phyloP scores from a whole-genome alignment of 2,329 filamentous ascomycete genomes.

The Thielaviopsis ethacetica region DNA sequence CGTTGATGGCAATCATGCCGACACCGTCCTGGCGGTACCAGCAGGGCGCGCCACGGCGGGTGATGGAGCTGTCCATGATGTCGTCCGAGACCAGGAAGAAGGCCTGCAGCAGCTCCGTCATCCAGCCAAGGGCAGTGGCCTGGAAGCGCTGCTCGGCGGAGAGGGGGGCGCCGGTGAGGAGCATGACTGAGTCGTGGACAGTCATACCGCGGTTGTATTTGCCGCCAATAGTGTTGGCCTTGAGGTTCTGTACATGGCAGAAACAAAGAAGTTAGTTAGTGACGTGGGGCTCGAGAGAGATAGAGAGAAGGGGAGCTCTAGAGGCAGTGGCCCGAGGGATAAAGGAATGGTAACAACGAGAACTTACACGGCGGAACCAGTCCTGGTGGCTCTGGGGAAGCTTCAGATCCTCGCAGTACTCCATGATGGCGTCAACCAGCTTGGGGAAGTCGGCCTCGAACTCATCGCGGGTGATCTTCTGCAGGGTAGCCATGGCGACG shows the following conservation, averaged over 20 bases:
- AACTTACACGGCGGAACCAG: slow-evolving; percentile 67
- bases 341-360: neutral
- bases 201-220: slow-evolving; percentile 99
- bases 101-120: slow-evolving; percentile 94
- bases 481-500: slow-evolving; percentile 30
- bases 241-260: slow-evolving; percentile 46
- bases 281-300: too few species aligned
- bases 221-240: slow-evolving; percentile 77
- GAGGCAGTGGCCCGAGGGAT: too few species aligned
- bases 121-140: slow-evolving; percentile 80
- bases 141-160: slow-evolving; percentile 74
- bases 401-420: slow-evolving; percentile 66
- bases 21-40: slow-evolving; percentile 88
- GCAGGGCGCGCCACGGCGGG: slow-evolving; percentile 82
- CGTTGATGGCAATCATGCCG: slow-evolving; percentile 95
- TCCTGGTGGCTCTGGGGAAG: slow-evolving; percentile 63
- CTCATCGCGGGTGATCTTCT: slow-evolving; percentile 64
- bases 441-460: slow-evolving; percentile 85
- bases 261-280: slow-evolving; percentile 11
- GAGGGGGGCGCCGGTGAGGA: slow-evolving; percentile 58
- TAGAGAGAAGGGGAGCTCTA: too few species aligned
- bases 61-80: slow-evolving; percentile 95
- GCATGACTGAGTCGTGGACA: slow-evolving; percentile 75
- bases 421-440: slow-evolving; percentile 66
- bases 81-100: slow-evolving; percentile 98